Percentiles rank a stretch among this genome's conserved stretches.
Evolutionary conservation across 495 filamentous ascomycete genomes (phyloP).

Genomic region (Aspergillus homomorphus): DNA sequence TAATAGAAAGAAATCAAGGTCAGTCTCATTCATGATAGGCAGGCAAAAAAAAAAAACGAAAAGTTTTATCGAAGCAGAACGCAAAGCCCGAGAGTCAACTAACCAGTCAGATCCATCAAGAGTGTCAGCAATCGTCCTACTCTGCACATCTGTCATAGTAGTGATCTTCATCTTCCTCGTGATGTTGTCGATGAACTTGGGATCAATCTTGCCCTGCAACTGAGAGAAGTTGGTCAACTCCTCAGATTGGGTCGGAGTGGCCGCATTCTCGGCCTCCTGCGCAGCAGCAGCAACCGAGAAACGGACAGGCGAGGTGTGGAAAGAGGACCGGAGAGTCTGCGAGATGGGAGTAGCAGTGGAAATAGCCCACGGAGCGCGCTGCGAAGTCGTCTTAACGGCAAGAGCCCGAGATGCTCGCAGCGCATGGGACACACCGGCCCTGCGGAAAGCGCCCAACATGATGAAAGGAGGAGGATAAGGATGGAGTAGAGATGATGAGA

Average conservation of each 20-base stretch:
- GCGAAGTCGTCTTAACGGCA: slow-evolving; percentile 27
- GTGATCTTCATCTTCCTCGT: slow-evolving; percentile 70
- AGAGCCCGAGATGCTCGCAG: slow-evolving; percentile 34
- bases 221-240: slow-evolving; percentile 67
- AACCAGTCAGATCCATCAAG: slow-evolving; percentile 82
- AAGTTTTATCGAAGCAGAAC: slow-evolving; percentile 1
- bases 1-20: slow-evolving; percentile 37
- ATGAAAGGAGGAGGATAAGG: slow-evolving; percentile 6
- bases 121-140: slow-evolving; percentile 71
- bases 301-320: slow-evolving; percentile 29
- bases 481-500: not conserved
- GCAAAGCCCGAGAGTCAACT: slow-evolving; percentile 7
- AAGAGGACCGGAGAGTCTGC: slow-evolving; percentile 27
- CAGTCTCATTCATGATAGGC: slow-evolving; percentile 5
- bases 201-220: slow-evolving; percentile 63
- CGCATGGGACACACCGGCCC: slow-evolving; percentile 36
- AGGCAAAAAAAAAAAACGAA: not conserved
- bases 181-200: slow-evolving; percentile 63
- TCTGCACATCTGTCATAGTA: slow-evolving; percentile 92
- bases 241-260: slow-evolving; percentile 19
- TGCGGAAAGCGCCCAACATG: slow-evolving; percentile 45
- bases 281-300: slow-evolving; percentile 26
- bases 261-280: slow-evolving; percentile 8
- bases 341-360: slow-evolving; percentile 20
- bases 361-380: slow-evolving; percentile 31